Conservation (phyloP, 140 eudicot species). For the Cichorium intybus region DNA sequence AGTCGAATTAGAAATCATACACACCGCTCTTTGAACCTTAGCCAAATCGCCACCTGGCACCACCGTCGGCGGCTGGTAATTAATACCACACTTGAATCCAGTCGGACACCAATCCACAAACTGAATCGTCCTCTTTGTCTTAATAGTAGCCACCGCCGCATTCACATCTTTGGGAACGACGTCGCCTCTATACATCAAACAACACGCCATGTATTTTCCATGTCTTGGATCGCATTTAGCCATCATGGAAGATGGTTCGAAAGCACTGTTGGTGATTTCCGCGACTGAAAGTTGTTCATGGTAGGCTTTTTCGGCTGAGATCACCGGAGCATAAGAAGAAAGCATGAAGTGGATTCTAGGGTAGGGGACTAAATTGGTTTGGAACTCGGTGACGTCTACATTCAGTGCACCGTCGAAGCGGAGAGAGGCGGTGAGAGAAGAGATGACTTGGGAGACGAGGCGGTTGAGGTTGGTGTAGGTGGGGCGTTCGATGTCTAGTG, state of each 20-base stretch:
- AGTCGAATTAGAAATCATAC: conserved; percentile 61
- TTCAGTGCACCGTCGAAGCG: conserved; percentile 68
- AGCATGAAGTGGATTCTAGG: conserved; percentile 74
- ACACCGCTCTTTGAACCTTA: conserved; percentile 56
- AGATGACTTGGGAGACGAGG: conserved; percentile 63
- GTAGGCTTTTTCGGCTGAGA: conserved; percentile 59
- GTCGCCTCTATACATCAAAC: conserved; percentile 68
- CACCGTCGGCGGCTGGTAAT: conserved; percentile 70
- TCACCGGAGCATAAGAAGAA: conserved; percentile 66
- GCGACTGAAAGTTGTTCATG: conserved; percentile 69
- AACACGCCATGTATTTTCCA: conserved; percentile 68
- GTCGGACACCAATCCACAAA: conserved; percentile 76
- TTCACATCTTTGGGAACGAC: conserved; percentile 70
- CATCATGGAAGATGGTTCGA: conserved; percentile 72
- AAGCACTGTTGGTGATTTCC: conserved; percentile 63
- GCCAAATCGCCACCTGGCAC: conserved; percentile 70
- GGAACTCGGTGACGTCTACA: conserved; percentile 64
- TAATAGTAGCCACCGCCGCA: conserved; percentile 65
- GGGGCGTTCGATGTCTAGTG: conserved; percentile 68
- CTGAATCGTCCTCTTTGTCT: conserved; percentile 69
- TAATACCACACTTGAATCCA: conserved; percentile 67
- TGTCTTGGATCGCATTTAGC: conserved; percentile 73
- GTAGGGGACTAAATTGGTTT: conserved; percentile 64
- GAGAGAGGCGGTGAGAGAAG: conserved; percentile 61
- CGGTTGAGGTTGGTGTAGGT: conserved; percentile 72